Evolutionary conservation across 2,329 filamentous ascomycete species (phyloP).

Genomic region (Metarhizium robertsii): DNA sequence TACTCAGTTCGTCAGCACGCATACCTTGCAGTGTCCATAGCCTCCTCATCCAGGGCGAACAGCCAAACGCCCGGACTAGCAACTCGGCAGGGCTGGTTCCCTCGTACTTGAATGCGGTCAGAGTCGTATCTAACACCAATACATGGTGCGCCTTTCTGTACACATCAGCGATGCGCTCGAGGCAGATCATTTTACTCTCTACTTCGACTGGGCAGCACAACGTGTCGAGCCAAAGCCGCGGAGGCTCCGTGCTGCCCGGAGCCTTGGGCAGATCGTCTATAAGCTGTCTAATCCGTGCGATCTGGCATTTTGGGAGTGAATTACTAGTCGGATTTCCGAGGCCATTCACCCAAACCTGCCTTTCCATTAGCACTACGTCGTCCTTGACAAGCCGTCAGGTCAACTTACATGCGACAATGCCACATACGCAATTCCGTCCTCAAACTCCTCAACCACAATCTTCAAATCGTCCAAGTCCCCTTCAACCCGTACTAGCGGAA

Average conservation of each 20-base stretch:
- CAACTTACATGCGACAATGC: conserved; percentile 22
- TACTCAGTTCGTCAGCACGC: no score
- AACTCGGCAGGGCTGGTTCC: conserved; percentile 14
- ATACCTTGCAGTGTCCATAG: conserved; percentile 29
- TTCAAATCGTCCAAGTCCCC: conserved; percentile 7
- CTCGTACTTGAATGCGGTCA: conserved; percentile 14
- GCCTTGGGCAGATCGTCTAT: conserved; percentile 11
- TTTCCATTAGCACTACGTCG: background rate
- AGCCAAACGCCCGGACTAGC: conserved; percentile 19
- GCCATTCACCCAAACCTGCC: conserved; percentile 26
- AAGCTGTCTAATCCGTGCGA: conserved; percentile 15
- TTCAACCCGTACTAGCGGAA: conserved; percentile 11
- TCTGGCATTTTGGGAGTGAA: conserved; percentile 21
- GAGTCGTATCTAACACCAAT: conserved; percentile 22
- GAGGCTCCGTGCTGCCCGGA: conserved; percentile 3
- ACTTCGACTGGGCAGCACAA: conserved; percentile 21
- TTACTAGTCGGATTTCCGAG: conserved; percentile 21
- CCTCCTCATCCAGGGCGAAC: conserved; percentile 27
- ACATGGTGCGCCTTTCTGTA: conserved; percentile 22
- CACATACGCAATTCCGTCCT: conserved; percentile 17
- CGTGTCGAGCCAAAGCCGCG: conserved; percentile 24
- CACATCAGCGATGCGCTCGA: conserved; percentile 23
- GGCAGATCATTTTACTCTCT: conserved; percentile 16
- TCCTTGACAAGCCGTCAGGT: background rate
- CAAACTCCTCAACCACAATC: conserved; percentile 14